These are phyloP conservation scores for Candida sithepensis DNA, from an alignment of 805 yeast genomes.

Conservation along the genomic window DNA sequence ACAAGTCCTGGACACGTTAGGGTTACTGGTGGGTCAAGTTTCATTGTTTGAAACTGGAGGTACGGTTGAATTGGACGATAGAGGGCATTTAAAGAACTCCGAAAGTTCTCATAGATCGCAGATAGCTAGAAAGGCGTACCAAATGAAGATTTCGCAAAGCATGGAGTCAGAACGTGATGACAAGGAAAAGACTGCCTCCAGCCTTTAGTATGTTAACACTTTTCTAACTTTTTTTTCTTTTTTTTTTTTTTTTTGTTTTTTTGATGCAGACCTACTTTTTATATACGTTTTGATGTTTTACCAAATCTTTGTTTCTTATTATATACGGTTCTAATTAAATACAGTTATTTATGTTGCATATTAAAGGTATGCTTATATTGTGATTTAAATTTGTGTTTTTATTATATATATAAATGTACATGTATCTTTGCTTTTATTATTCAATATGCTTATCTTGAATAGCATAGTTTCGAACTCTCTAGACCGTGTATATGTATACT, in stretches of 20 bases:
- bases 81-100: conserved; percentile 62
- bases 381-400: not conserved
- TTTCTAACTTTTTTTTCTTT: too few relatives aligned
- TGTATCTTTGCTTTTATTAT: too few relatives aligned
- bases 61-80: conserved; percentile 67
- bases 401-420: not conserved
- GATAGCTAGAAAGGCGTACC: conserved; percentile 34
- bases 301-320: too few relatives aligned
- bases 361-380: not conserved
- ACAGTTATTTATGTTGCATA: not conserved
- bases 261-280: too few relatives aligned
- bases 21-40: conserved; percentile 73
- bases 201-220: too few relatives aligned
- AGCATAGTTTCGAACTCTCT: too few relatives aligned
- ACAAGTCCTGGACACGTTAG: conserved; percentile 81
- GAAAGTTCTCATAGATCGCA: conserved; percentile 41
- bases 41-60: conserved; percentile 78
- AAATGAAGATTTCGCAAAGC: conserved; percentile 7
- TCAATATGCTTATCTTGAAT: too few relatives aligned
- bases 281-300: too few relatives aligned
- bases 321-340: not conserved
- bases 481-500: too few relatives aligned
- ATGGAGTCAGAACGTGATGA: not conserved
- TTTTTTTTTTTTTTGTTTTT: too few relatives aligned
- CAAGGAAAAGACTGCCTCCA: not conserved